Evolutionary conservation across 2,329 filamentous ascomycete species (phyloP), one percentile per base, ranked within the genome.

Genomic region (Venturia effusa): DNA sequence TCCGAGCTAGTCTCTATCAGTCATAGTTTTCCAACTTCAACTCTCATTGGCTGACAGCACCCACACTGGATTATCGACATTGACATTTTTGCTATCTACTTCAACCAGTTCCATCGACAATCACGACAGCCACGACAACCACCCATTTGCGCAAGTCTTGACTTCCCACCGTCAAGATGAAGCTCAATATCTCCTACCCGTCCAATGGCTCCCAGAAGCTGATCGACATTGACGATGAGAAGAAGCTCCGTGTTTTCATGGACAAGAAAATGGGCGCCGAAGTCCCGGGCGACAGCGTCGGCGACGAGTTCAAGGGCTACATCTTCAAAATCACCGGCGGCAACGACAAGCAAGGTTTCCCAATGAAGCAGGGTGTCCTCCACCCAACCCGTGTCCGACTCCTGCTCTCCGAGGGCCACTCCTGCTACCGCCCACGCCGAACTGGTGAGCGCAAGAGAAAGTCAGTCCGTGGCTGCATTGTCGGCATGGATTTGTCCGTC

Each of bases 271-370:
- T 94, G 90, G 90, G 90, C 77, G 86, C 88, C 75, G 90, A 97
- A 84, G 90, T 99, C 74, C 82, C 89, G 74, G 94, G 89, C 76
- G 95, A 99, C 84, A 89, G 88, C 78, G 86, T 99, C 76, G 94
- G 94, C 77, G 92, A 97, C 78, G 94, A 99, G 84, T 99, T 96
- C 90, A 97, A 97, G 87, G 94, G 94, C 81, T 99, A 99, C 86
- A 88, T 99, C 84, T 92, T 99, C 88, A 89, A 87, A 79, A 97
- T 99, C 84, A 99, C 94, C 75, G 95, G 94, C 77, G 94, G 95
- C 79, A 99, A 99, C 89, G 94, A 99, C 90, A 99, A 99, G 91
- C 95, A 99, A 86, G 94, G 94, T 84, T 99, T 99, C 88, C 94
- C 94, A 74, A 64, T 99, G 94, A 99, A 99, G 92, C 95, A 99